Evolutionary conservation across 164 flowering plant genomes (phyloP), one percentile per base, ranked within the genome.

Genomic region (Magnolia officinalis): DNA sequence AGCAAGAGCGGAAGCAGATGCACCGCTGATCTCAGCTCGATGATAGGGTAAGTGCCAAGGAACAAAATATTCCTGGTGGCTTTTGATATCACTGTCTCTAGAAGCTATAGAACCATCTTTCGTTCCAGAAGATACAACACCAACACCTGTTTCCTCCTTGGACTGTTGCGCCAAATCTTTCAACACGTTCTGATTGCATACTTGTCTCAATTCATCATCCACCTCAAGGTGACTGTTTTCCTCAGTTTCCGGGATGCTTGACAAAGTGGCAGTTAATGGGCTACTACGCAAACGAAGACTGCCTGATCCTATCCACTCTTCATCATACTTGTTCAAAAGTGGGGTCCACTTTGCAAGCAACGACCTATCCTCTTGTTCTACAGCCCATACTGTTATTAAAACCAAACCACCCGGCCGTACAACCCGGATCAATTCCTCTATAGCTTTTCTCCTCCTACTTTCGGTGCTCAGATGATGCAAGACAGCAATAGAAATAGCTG

Each of bases 11-110:
- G 78, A 68, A 74, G 92, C 91, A 75, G 99, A 92, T 63, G 89
- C 89, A 51, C 99, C 98, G 80, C 94, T 85, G 13, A 94, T 86
- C 85, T 96, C 99, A 70, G 97, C 99, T 50, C 98, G 92, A 83
- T 96, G 99, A 83, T 96, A 96, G 51, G 98, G 99, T 73, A 96
- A 89, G 80, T 96, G 99, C 99, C 98, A 96, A n/a, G 99, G 99
- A 14, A 96, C 96, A 85, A 96, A 96, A 87, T 84, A 96, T 71
- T 96, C 99, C 61, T 96, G 96, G 37, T 93, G 95, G 75, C 76
- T 81, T 58, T 76, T 83, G 59, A 16, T 58, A 50, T 45, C 74
- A 4, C 72, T 82, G 73, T 58, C 74, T 75, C 63, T 64, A 74
- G 73, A 75, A 76, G 45, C 76, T 78, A 61, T 23, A 14, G 74